A percentile compares a stretch with the other conserved stretches of the same genome.
Conservation (phyloP, 352 stramenopile genomes). For the Phytopythium cucurbitacearum region DNA sequence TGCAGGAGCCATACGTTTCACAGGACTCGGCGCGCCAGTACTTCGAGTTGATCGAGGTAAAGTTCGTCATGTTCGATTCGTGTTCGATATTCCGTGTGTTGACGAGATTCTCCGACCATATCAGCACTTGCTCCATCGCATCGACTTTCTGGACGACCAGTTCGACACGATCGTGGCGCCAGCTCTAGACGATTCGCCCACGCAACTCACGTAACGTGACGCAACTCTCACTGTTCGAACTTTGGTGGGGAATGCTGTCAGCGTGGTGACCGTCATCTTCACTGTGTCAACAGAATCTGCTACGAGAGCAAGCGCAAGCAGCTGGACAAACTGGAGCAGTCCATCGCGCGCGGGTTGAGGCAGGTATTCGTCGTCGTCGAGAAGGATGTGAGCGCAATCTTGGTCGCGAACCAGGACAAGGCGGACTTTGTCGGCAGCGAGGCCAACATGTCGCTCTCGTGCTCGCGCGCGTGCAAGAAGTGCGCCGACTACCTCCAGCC, state of each 20-base stretch:
- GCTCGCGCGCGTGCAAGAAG: slow-evolving; percentile 61
- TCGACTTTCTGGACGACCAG: slow-evolving; percentile 59
- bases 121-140: slow-evolving; percentile 51
- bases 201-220: slow-evolving; percentile 59
- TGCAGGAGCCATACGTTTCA: slow-evolving; percentile 62
- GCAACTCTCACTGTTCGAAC: background rate
- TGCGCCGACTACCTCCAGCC: slow-evolving; percentile 71
- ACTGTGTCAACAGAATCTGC: slow-evolving; percentile 43
- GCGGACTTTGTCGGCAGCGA: slow-evolving; percentile 72
- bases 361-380: slow-evolving; percentile 61
- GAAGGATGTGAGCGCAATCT: slow-evolving; percentile 44
- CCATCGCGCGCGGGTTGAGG: slow-evolving; percentile 40
- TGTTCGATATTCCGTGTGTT: background rate
- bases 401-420: slow-evolving; percentile 63
- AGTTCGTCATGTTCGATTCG: slow-evolving; percentile 1
- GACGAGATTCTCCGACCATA: background rate
- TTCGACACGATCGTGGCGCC: slow-evolving; percentile 44
- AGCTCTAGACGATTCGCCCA: slow-evolving; percentile 40
- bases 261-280: background rate
- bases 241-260: background rate
- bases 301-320: slow-evolving; percentile 72
- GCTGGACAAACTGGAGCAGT: slow-evolving; percentile 56
- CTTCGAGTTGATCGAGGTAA: slow-evolving; percentile 62
- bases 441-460: slow-evolving; percentile 68
- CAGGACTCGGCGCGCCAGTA: slow-evolving; percentile 59